Base-by-base conservation (phyloP, 331 rosid species). In the Telfairia occidentalis region DNA sequence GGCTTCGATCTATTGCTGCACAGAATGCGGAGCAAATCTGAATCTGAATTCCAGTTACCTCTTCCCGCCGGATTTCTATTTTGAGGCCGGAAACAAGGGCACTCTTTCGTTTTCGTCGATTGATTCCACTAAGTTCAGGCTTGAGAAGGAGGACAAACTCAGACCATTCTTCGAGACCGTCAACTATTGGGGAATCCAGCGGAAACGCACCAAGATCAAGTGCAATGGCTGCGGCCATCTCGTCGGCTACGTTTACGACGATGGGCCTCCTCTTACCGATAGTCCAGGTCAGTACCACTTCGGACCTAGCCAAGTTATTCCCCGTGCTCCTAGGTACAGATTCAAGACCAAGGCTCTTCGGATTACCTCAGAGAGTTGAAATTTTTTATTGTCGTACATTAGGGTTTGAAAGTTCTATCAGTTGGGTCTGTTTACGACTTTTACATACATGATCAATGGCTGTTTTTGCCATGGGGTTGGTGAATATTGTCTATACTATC, bases 231-330 rank as follows among this genome's bases (percentile, higher is more conserved):
- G 97, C 30, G 80, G 80, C 1, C 66, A 57, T 77, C 82, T 88
- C 4, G 81, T 91, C 38, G 98, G 98, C 0, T 72, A 94, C 12
- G 59, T 94, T 42, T 94, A 94, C 79, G 98, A 91, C 13, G 98
- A 94, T 29, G 98, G 98, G 21, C 86, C 92, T 42, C 98, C 98
- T 45, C 81, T 87, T 23, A 89, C 82, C 12, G 59, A 85, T 34
- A 74, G 78, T 77, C 86, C 96, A 3, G 96, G 98, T 46, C 97
- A 94, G 78, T 87, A 78, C 49, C 91, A 90, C 70, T 77, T 94
- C 55, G 98, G 98, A 1, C 98, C 98, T 12, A 94, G 98, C 77
- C 98, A 94, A 82, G 97, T 89, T 18, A 87, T 94, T 50, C 95
- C 92, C 2, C 60, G 98, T 57, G 96, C 92, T 35, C 88, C 96